These are phyloP conservation scores for Saksenaea oblongispora DNA, from an alignment of 371 early-diverging fungal species.

Conservation along the genomic window DNA sequence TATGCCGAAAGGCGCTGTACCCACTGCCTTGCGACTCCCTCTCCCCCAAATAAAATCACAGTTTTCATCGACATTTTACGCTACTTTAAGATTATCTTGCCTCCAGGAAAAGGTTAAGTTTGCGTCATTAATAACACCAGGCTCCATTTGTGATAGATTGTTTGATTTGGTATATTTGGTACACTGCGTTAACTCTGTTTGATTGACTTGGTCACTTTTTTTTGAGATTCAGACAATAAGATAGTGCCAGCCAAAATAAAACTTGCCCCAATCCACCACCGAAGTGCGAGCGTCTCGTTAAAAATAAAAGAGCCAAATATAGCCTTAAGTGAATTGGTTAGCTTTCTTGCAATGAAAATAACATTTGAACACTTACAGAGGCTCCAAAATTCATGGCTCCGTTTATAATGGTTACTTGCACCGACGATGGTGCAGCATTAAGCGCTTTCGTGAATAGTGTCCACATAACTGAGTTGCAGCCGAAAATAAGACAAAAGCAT, in stretches of 20 bases:
- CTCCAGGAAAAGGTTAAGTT: too few species aligned
- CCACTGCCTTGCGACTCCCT: too few species aligned
- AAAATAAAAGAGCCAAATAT: conserved; percentile 67
- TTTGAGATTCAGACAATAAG: conserved; percentile 45
- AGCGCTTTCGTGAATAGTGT: conserved; percentile 78
- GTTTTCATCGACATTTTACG: too few species aligned
- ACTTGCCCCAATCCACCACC: conserved; percentile 81
- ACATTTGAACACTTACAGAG: conserved; percentile 48
- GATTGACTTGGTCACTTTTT: conserved; percentile 16
- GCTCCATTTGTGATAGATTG: too few species aligned
- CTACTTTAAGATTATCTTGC: too few species aligned
- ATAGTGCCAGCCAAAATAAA: conserved; percentile 67
- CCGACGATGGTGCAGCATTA: conserved; percentile 66
- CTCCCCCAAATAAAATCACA: too few species aligned
- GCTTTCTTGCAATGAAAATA: neutral
- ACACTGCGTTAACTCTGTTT: conserved; percentile 9
- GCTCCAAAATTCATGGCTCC: conserved; percentile 73
- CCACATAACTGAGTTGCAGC: conserved; percentile 82
- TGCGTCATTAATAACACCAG: too few species aligned
- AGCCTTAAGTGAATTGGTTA: conserved; percentile 46
- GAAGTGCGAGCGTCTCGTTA: conserved; percentile 64
- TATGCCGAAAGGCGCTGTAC: too few species aligned
- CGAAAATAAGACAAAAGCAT: conserved; percentile 61
- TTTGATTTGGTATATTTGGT: too few species aligned
- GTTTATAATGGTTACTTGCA: conserved; percentile 72